These are phyloP conservation scores for Didymella sp. DNA, from an alignment of 2,329 filamentous ascomycete species.

Conservation along the genomic window DNA sequence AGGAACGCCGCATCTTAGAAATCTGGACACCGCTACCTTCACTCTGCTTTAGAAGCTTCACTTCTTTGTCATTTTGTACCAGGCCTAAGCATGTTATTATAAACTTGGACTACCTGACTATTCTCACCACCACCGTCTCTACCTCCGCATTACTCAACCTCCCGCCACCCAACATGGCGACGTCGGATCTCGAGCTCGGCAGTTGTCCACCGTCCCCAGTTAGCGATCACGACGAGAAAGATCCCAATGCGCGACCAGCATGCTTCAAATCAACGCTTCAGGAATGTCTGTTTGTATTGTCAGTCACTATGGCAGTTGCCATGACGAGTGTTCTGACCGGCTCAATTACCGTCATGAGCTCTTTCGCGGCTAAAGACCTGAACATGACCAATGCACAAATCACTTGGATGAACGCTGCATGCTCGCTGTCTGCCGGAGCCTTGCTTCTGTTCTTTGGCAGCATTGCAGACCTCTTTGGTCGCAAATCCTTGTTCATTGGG, in stretches of 20 bases:
- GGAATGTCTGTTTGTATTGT: slow-evolving; percentile 70
- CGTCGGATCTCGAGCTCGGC: slow-evolving; percentile 25
- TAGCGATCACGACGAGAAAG: slow-evolving; percentile 33
- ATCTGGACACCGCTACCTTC: neutral
- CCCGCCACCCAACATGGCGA: slow-evolving; percentile 19
- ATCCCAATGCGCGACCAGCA: slow-evolving; percentile 55
- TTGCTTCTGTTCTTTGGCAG: slow-evolving; percentile 72
- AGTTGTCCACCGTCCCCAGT: slow-evolving; percentile 26
- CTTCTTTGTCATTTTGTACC: neutral
- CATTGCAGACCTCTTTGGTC: slow-evolving; percentile 70
- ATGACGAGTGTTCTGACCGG: slow-evolving; percentile 67
- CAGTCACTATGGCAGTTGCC: slow-evolving; percentile 71
- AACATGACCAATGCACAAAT: slow-evolving; percentile 70
- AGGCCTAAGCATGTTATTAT: neutral
- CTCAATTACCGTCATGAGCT: slow-evolving; percentile 67
- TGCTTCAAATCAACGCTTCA: slow-evolving; percentile 69
- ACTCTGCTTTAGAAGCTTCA: neutral
- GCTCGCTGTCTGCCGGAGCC: slow-evolving; percentile 67
- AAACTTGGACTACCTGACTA: neutral
- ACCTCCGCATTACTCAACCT: neutral
- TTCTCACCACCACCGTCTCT: neutral
- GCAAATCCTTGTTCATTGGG: slow-evolving; percentile 65
- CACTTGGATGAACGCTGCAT: slow-evolving; percentile 71
- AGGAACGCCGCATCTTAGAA: slow-evolving; percentile 11
- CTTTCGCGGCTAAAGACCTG: slow-evolving; percentile 65